Evolutionary conservation across 371 early-diverging fungal species (phyloP).

Genomic region (Conidiobolus incongruus): DNA sequence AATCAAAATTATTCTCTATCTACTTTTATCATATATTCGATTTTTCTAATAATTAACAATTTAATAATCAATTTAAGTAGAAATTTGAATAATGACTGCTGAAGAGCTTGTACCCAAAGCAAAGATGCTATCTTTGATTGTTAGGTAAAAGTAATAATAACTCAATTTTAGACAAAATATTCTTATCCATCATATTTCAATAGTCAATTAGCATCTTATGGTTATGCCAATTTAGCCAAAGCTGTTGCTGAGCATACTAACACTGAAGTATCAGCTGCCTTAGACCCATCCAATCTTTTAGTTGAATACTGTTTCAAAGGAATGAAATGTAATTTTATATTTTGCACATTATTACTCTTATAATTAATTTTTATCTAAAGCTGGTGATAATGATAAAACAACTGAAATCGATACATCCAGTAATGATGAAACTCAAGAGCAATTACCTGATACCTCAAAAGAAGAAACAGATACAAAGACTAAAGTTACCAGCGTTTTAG

Average conservation of each 20-base stretch:
- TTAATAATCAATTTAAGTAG: too few species aligned
- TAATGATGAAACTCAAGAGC: background rate
- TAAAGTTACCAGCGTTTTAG: background rate
- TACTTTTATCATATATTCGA: too few species aligned
- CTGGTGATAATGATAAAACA: background rate
- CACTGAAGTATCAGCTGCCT: slow-evolving; percentile 10
- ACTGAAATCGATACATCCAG: background rate
- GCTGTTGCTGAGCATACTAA: slow-evolving; percentile 32
- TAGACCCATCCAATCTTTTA: slow-evolving; percentile 24
- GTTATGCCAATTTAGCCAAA: slow-evolving; percentile 29
- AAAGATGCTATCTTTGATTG: background rate
- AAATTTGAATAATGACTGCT: too few species aligned
- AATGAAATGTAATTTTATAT: slow-evolving; percentile 13
- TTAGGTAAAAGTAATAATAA: background rate
- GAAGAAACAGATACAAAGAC: background rate
- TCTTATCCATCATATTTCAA: background rate
- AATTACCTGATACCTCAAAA: background rate
- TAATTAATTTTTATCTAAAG: background rate
- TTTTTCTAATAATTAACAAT: too few species aligned
- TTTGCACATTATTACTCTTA: background rate
- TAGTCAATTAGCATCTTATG: slow-evolving; percentile 38
- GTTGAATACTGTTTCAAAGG: slow-evolving; percentile 23
- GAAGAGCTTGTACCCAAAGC: background rate
- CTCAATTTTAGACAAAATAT: background rate
- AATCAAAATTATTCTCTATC: too few species aligned